Conservation (phyloP, 2,329 filamentous ascomycete species). For the Cladorrhinum sp. region DNA sequence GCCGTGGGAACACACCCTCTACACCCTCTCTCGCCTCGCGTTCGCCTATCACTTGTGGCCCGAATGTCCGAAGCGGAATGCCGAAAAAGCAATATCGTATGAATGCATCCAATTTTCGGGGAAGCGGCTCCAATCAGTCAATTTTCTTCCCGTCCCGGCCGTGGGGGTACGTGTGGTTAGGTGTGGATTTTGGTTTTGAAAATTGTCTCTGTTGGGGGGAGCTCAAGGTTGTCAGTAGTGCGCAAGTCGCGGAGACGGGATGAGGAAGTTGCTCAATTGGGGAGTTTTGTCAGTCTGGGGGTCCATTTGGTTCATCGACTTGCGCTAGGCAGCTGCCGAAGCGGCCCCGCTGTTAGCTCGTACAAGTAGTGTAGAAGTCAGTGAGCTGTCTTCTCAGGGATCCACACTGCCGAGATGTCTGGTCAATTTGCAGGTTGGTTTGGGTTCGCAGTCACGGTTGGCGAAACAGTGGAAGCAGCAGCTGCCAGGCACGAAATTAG, state of each 20-base stretch:
- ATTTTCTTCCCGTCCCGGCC: not conserved
- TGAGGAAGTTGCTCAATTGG: not conserved
- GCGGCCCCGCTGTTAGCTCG: not conserved
- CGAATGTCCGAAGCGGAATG: slow-evolving; percentile 9
- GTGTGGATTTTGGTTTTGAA: not conserved
- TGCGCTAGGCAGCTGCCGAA: slow-evolving; percentile 9
- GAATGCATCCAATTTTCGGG: slow-evolving; percentile 2
- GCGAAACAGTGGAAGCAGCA: not conserved
- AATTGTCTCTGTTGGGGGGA: not conserved
- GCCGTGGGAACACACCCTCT: not conserved
- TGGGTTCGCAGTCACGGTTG: not conserved
- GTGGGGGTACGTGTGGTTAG: not conserved
- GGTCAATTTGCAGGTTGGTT: not conserved
- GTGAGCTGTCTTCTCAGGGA: not conserved
- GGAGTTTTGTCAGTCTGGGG: not conserved
- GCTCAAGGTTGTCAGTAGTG: not conserved
- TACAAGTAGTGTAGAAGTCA: too few relatives aligned
- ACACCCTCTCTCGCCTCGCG: not conserved
- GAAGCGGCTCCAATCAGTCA: slow-evolving; percentile 2
- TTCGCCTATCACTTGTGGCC: not conserved
- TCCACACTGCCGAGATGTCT: not conserved
- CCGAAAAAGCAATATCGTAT: slow-evolving; percentile 6
- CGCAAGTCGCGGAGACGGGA: not conserved
- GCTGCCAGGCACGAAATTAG: slow-evolving; percentile 15
- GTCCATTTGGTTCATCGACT: not conserved